Base-by-base conservation (phyloP, 306 rosid genomes). In the Castanopsis chinensis region DNA sequence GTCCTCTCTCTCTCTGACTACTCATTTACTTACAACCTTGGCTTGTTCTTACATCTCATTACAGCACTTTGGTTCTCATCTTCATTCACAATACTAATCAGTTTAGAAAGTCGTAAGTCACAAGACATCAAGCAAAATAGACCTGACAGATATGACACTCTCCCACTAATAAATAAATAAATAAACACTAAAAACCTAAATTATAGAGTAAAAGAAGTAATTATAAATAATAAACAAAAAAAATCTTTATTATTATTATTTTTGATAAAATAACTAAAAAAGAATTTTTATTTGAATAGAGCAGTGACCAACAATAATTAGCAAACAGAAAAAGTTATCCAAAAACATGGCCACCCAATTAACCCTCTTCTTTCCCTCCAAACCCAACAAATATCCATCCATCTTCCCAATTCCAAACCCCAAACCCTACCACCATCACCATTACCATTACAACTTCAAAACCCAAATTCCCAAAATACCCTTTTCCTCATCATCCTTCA, bases 261-360 rank as follows among this genome's bases (percentile, higher is more conserved):
- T 49, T 49, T 13, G 17, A 0, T 3, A 0, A 12, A 49, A 49
- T 3, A 4, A 11, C 32, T 59, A 19, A 75, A 23, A 23, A 49
- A 25, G 27, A 20, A 61, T 14, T 28, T 49, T 15, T 21, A 11
- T 61, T 3, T 45, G 58, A 77, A 83, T 75, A 69, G 28, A n/a
- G 61, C 21, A 0, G 20, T 4, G 55, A 14, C 37, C 32, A 43
- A 11, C 17, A 49, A 49, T 7, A 12, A 12, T n/a, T 53, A 30
- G 19, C n/a, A 33, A 76, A 71, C 81, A 32, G 61, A 19, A 54
- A 25, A 37, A 19, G 58, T 32, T 10, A 20, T 55, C 13, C 3
- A 6, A 10, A 63, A 18, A 67, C 23, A 89, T 89, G 92, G 86
- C 90, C 54, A 64, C 78, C 19, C 54, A 43, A 25, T 58, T 58